Percentiles rank a stretch among this genome's conserved stretches.
These are phyloP conservation scores for Salix suchowensis DNA, from an alignment of 345 rosid species.

Conservation along the genomic window DNA sequence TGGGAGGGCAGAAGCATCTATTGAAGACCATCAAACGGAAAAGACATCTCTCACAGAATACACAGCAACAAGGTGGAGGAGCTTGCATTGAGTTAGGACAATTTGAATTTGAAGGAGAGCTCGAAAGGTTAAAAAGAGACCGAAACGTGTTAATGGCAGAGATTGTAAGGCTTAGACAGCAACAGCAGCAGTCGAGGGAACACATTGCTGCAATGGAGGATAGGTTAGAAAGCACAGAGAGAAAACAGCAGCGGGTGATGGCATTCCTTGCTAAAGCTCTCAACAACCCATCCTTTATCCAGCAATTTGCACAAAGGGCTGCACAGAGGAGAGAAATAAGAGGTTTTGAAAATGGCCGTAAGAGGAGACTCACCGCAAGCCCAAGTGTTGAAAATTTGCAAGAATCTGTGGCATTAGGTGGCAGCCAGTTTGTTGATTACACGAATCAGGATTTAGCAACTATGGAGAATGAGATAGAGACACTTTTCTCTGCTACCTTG, in stretches of 20 bases:
- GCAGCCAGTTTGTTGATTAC: conserved; percentile 15
- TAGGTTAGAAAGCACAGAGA: conserved; percentile 48
- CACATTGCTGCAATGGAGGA: conserved; percentile 50
- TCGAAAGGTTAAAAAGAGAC: conserved; percentile 61
- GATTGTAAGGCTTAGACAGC: conserved; percentile 56
- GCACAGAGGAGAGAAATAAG: conserved; percentile 30
- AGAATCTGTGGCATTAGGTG: conserved; percentile 18
- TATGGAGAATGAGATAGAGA: conserved; percentile 44
- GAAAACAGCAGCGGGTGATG: conserved; percentile 70
- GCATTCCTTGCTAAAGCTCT: conserved; percentile 69
- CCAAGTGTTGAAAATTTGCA: conserved; percentile 45
- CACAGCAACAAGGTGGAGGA: conserved; percentile 42
- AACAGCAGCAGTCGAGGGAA: conserved; percentile 56
- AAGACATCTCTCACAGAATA: conserved; percentile 35
- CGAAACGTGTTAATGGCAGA: conserved; percentile 49
- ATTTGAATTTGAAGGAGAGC: conserved; percentile 55
- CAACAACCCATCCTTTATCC: conserved; percentile 47
- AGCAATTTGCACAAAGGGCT: conserved; percentile 38
- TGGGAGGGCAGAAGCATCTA: conserved; percentile 78
- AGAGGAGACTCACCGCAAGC: conserved; percentile 51
- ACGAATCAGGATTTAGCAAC: conserved; percentile 12
- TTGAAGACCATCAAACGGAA: conserved; percentile 75
- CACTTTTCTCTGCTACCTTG: conserved; percentile 38
- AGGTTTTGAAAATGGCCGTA: conserved; percentile 44
- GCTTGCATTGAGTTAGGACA: conserved; percentile 67